phyloP scores from a whole-genome alignment of 1,139 yeast genomes.

The Sugiyamaella xylanicola region DNA sequence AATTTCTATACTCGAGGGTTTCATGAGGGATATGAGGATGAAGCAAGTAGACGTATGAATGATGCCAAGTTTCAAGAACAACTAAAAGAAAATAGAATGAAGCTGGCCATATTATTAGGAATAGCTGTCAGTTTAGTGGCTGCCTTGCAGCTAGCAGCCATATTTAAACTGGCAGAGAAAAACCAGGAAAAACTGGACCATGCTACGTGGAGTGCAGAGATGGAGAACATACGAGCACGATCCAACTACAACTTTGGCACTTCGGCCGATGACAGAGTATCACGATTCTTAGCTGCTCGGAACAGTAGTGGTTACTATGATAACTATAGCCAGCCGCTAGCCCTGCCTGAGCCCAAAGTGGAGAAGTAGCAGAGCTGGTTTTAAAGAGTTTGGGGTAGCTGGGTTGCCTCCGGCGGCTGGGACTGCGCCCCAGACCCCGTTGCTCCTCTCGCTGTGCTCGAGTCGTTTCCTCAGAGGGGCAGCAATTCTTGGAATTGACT shows the following conservation, averaged over 20 bases:
- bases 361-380: background rate
- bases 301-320: constrained; percentile 35
- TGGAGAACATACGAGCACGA: constrained; percentile 33
- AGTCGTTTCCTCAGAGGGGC: too few relatives aligned
- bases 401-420: too few relatives aligned
- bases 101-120: constrained; percentile 34
- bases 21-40: constrained; percentile 28
- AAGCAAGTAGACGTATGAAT: constrained; percentile 25
- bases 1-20: constrained; percentile 22
- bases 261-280: constrained; percentile 36
- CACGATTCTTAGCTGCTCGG: constrained; percentile 37
- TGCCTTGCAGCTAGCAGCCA: constrained; percentile 34
- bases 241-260: constrained; percentile 35
- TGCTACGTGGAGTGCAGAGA: constrained; percentile 30
- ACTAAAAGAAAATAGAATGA: constrained; percentile 36
- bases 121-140: constrained; percentile 34
- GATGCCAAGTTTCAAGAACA: constrained; percentile 38
- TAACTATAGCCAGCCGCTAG: constrained; percentile 16
- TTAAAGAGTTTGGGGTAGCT: too few relatives aligned
- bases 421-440: too few relatives aligned
- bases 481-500: too few relatives aligned
- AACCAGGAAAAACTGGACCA: constrained; percentile 28
- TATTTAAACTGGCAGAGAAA: constrained; percentile 32
- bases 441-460: too few relatives aligned
- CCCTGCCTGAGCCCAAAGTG: background rate